Evolutionary conservation across 352 stramenopile genomes (phyloP), one percentile per base, ranked within the genome.

Genomic region (Pythium guiyangense): DNA sequence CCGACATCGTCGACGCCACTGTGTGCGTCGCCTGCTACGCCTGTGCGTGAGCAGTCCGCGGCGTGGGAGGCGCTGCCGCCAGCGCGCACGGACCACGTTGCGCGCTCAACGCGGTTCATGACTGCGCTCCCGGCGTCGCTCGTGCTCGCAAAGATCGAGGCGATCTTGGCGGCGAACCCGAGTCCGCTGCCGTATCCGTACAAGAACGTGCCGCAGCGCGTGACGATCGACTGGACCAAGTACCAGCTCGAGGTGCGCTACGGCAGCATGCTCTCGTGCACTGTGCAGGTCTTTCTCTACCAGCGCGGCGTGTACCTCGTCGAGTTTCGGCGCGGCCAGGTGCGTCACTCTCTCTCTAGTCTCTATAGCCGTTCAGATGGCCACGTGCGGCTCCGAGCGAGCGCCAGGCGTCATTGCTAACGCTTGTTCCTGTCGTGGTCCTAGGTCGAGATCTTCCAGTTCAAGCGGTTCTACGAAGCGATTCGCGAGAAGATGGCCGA

Each of bases 401-500:
- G 42, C 17, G 3, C 1, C 42, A 22, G 42, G 11, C 17, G 37
- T 6, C 37, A 15, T 17, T 4, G 11, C 37, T 44, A n/a, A n/a
- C 37, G 11, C 17, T 40, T 14, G 9, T 10, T 10, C 35, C 37
- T 27, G 45, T 49, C 22, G 40, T 35, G n/a, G 52, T 47, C 42
- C 51, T 58, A 94, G 82, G 63, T 92, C 14, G 84, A 94, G 60
- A 91, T 92, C 50, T 94, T 94, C 56, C 70, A 88, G 59, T 94
- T 94, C 63, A 92, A 94, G 62, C 79, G 84, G 46, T 94, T 92
- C 54, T 94, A 92, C 62, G 77, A 94, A 60, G 79, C 88, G 37
- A 79, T 94, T 18, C 83, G 80, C 37, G 68, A 70, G 14, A 73
- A 80, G 27, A 73, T 94, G 31, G 75, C 77, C 8, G 71, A 84